These are phyloP conservation scores for Schwanniomyces sp. DNA, from an alignment of 805 yeast genomes.

Conservation along the genomic window DNA sequence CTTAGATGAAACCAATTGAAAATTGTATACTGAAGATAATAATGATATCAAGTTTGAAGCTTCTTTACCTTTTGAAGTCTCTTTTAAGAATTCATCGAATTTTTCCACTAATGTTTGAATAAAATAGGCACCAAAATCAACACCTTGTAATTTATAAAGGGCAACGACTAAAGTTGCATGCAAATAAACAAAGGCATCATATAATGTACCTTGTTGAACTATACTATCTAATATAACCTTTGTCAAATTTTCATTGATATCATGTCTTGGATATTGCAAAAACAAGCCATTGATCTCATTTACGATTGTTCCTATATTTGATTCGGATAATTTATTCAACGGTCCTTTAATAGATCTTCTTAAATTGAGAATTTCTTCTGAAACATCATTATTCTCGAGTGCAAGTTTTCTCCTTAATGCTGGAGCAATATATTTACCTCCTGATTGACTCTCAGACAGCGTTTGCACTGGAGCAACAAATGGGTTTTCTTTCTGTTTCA, in stretches of 20 bases:
- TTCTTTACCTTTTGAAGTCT: slow-evolving; percentile 37
- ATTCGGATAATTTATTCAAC: slow-evolving; percentile 84
- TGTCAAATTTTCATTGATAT: slow-evolving; percentile 72
- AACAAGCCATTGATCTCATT: slow-evolving; percentile 67
- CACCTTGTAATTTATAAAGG: slow-evolving; percentile 75
- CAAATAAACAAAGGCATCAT: slow-evolving; percentile 76
- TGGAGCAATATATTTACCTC: slow-evolving; percentile 75
- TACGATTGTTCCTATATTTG: slow-evolving; percentile 71
- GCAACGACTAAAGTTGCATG: slow-evolving; percentile 79
- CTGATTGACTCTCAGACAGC: slow-evolving; percentile 9
- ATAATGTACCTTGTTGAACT: slow-evolving; percentile 57
- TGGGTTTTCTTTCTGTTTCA: slow-evolving; percentile 60
- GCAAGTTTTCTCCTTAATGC: slow-evolving; percentile 63
- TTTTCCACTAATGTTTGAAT: slow-evolving; percentile 78
- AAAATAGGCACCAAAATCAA: slow-evolving; percentile 85
- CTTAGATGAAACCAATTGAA: slow-evolving; percentile 72
- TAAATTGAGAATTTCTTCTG: slow-evolving; percentile 46
- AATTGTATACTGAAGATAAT: slow-evolving; percentile 71
- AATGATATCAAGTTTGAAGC: slow-evolving; percentile 70
- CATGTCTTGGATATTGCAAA: slow-evolving; percentile 67
- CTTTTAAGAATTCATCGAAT: slow-evolving; percentile 47
- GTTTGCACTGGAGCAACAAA: slow-evolving; percentile 57
- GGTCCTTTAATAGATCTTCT: slow-evolving; percentile 71
- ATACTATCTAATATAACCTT: slow-evolving; percentile 64
- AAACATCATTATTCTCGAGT: slow-evolving; percentile 33